Base-by-base conservation (phyloP, 2,329 filamentous ascomycete genomes). In the Leptographium galeiforme region DNA sequence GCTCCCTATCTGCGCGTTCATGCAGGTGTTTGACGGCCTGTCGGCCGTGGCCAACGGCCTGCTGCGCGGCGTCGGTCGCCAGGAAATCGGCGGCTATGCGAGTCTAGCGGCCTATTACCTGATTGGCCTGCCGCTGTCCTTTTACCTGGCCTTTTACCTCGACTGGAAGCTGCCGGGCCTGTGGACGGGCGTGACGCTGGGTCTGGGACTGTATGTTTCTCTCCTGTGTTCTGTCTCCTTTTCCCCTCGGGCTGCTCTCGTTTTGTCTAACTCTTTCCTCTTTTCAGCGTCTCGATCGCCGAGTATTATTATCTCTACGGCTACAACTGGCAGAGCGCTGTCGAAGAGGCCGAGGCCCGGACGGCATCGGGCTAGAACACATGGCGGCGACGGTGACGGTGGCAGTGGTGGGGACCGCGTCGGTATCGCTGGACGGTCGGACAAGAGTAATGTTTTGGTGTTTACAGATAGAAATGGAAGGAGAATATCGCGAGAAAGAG, bases 11-110 rank as follows among this genome's bases (percentile, higher is more conserved):
- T 88, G 87, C 56, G 89, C 90, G 0, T 77, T 88, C 1, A 94
- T 96, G 75, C 90, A 97, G 66, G 76, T 95, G 30, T 90, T 94
- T 61, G 91, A 98, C 66, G 82, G 86, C 1, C 66, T 95, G 18
- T 81, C 87, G 0, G 79, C 86, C 4, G 84, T 84, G 41, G 89
- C 87, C 54, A 90, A 93, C 62, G 91, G 90, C 33, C 75, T 96
- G 41, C 75, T 97, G 33, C 79, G 93, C 44, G 91, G 91, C 13
- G 78, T 97, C 16, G 93, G 93, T 3, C 81, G 87, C 55, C 91
- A 97, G 67, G 83, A 89, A 58, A 82, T 97, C 54, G 91, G 91
- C 13, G 90, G 91, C 0, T 95, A 91, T 61, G 83, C 90, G 8
- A 94, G 93, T 62, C 70, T 97, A 2, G 79, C 89, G 50, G 84